phyloP scores from a whole-genome alignment of 805 yeast genomes.

The Ogataea nitratoaversa region DNA sequence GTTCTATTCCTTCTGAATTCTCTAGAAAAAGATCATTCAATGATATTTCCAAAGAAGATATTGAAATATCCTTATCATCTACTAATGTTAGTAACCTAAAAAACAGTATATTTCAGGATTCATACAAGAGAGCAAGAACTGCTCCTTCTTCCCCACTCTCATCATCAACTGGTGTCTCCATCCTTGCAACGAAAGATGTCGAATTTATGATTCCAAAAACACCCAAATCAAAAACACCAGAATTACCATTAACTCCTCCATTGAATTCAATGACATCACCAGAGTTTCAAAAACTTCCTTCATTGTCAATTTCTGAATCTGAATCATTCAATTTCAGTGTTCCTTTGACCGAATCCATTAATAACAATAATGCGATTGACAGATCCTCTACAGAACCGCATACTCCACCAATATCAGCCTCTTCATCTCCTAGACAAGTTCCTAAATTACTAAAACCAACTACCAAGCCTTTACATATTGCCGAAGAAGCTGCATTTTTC shows the following conservation, averaged over 20 bases:
- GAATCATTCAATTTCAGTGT: too few species aligned
- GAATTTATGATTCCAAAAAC: conserved; percentile 16
- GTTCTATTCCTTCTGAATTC: neutral
- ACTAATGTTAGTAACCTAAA: neutral
- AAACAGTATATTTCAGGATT: neutral
- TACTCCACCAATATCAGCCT: conserved; percentile 27
- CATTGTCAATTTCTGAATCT: conserved; percentile 4
- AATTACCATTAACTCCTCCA: conserved; percentile 25
- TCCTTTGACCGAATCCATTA: neutral
- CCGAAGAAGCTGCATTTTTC: conserved; percentile 21
- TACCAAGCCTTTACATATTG: conserved; percentile 11
- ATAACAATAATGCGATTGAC: neutral
- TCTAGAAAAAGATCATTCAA: conserved; percentile 15
- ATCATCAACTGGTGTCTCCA: neutral
- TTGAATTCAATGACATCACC: conserved; percentile 19
- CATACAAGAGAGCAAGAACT: conserved; percentile 24
- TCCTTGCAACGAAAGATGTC: conserved; percentile 1
- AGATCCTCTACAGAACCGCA: conserved; percentile 9
- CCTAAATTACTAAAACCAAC: conserved; percentile 18
- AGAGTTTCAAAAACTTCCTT: conserved; percentile 7
- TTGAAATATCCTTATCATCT: neutral
- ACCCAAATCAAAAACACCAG: conserved; percentile 16
- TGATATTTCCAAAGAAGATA: neutral
- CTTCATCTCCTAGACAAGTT: conserved; percentile 21
- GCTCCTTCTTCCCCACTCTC: conserved; percentile 29